A percentile compares a stretch with the other conserved stretches of the same genome.
phyloP scores from a whole-genome alignment of 306 rosid genomes.

The Glycine tomentella region DNA sequence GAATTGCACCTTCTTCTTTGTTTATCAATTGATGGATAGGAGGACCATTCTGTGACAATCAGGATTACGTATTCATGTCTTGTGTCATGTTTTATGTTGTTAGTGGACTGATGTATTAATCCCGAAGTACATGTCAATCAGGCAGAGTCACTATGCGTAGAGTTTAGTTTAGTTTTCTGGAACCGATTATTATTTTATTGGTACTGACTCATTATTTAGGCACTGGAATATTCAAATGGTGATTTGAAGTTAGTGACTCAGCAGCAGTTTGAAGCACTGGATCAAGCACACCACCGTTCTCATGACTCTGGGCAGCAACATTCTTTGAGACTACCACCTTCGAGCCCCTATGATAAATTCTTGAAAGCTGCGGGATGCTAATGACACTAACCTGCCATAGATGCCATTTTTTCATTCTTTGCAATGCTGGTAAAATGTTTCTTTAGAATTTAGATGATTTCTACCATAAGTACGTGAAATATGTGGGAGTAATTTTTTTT shows the following conservation, averaged over 20 bases:
- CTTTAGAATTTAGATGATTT: slow-evolving; percentile 42
- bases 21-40: not conserved
- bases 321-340: slow-evolving; percentile 86
- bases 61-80: not conserved
- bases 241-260: slow-evolving; percentile 53
- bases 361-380: slow-evolving; percentile 96
- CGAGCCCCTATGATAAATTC: slow-evolving; percentile 95
- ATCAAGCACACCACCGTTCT: slow-evolving; percentile 54
- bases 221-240: slow-evolving; percentile 55
- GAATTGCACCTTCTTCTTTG: not conserved
- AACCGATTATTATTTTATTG: slow-evolving; percentile 35
- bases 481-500: slow-evolving; percentile 3
- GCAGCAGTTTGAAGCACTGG: slow-evolving; percentile 53
- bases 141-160: not conserved
- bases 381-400: slow-evolving; percentile 39
- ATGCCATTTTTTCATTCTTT: slow-evolving; percentile 69
- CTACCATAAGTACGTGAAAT: slow-evolving; percentile 42
- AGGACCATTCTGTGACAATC: not conserved
- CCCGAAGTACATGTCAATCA: slow-evolving; percentile 5
- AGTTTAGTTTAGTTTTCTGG: slow-evolving; percentile 4
- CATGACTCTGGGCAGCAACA: slow-evolving; percentile 58
- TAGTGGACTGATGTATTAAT: not conserved
- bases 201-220: slow-evolving; percentile 53
- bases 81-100: slow-evolving; percentile 14
- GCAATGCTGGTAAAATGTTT: slow-evolving; percentile 38